Conservation (phyloP, 257 asterid genomes). For the Nicotiana undulata region DNA sequence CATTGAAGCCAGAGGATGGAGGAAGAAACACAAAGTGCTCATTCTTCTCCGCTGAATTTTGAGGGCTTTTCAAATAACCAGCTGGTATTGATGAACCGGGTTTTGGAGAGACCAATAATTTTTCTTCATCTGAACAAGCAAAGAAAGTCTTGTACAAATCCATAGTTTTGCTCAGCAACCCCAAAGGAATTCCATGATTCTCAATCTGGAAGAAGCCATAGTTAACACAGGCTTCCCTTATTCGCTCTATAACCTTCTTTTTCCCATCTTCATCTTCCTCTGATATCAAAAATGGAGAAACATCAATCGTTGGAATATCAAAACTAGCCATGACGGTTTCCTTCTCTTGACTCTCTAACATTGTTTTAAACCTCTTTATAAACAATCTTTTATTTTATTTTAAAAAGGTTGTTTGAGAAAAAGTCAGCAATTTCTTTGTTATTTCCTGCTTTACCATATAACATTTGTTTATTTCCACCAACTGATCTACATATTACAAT, state of each 20-base stretch:
- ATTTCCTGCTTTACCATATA: too few species aligned
- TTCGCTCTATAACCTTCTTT: constrained; percentile 17
- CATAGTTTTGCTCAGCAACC: constrained; percentile 29
- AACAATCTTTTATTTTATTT: too few species aligned
- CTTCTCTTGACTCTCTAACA: too few species aligned
- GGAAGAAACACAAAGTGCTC: constrained; percentile 40
- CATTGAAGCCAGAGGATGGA: constrained; percentile 19
- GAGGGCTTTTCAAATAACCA: constrained; percentile 40
- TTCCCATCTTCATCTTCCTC: constrained; percentile 16
- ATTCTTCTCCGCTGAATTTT: constrained; percentile 27
- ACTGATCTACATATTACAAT: too few species aligned
- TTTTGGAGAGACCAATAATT: constrained; percentile 15
- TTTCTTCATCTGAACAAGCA: constrained; percentile 28
- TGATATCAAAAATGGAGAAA: too few species aligned
- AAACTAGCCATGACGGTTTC: too few species aligned
- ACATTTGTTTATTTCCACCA: too few species aligned
- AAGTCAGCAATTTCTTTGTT: too few species aligned
- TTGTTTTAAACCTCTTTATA: too few species aligned
- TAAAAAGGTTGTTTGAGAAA: too few species aligned
- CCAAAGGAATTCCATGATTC: constrained; percentile 41
- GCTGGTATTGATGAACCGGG: constrained; percentile 32
- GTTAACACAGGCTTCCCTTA: constrained; percentile 35
- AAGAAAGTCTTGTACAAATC: constrained; percentile 28
- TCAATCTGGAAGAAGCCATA: constrained; percentile 38
- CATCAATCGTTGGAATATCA: too few species aligned